Evolutionary conservation across 2,329 filamentous ascomycete species (phyloP).

Genomic region (Trichoderma pleuroti): DNA sequence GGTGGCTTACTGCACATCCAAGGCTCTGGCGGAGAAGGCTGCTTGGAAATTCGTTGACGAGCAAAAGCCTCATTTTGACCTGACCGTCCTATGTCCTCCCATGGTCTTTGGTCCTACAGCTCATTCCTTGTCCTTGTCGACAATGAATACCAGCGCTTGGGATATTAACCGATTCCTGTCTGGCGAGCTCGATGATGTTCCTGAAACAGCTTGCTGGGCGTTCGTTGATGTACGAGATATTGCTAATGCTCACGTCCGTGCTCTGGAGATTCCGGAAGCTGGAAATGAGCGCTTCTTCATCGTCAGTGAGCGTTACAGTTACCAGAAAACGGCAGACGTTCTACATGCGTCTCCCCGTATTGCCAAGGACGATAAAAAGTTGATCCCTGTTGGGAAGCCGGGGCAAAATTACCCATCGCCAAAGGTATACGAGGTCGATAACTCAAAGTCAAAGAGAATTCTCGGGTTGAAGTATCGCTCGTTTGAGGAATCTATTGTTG

Average conservation of each 20-base stretch:
- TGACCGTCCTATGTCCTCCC: not conserved
- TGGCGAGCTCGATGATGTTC: not conserved
- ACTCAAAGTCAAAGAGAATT: not conserved
- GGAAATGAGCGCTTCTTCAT: not conserved
- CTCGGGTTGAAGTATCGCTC: not conserved
- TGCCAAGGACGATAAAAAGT: not conserved
- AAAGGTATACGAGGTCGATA: not conserved
- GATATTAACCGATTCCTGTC: not conserved
- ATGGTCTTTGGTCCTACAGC: not conserved
- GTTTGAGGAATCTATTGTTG: not conserved
- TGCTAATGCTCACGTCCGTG: not conserved
- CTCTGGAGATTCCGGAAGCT: not conserved
- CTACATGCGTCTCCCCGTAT: not conserved
- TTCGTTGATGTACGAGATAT: not conserved
- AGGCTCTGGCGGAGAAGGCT: not conserved
- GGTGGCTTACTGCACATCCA: not conserved
- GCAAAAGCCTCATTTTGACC: not conserved
- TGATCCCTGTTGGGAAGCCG: not conserved
- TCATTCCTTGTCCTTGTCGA: not conserved
- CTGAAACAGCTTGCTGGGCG: not conserved
- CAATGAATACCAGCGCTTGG: not conserved
- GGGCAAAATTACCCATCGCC: not conserved
- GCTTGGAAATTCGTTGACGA: not conserved
- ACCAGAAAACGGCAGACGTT: not conserved
- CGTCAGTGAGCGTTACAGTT: not conserved